phyloP scores from a whole-genome alignment of 257 asterid genomes.

The Cinchona pubescens region DNA sequence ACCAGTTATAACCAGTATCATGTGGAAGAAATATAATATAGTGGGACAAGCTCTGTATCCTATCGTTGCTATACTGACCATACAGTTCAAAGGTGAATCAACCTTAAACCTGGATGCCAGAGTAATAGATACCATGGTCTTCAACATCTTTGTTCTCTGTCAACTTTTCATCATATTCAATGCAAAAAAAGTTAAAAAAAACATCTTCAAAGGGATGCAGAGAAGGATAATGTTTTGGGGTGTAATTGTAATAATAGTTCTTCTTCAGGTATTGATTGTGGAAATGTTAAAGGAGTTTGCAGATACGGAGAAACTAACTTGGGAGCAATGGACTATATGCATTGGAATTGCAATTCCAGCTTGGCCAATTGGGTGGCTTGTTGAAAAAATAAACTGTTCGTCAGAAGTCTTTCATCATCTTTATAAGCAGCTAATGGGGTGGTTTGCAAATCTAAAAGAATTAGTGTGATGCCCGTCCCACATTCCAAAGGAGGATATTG shows the following conservation, averaged over 20 bases:
- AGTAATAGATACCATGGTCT: constrained; percentile 51
- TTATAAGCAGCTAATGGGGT: not conserved
- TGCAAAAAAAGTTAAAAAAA: constrained; percentile 45
- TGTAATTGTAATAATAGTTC: constrained; percentile 9
- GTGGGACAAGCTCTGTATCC: constrained; percentile 59
- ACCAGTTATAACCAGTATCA: constrained; percentile 53
- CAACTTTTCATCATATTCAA: constrained; percentile 57
- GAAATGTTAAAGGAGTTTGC: constrained; percentile 25
- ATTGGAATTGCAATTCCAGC: constrained; percentile 19
- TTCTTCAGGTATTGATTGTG: constrained; percentile 27
- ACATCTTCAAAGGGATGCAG: constrained; percentile 44
- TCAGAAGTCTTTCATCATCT: constrained; percentile 8
- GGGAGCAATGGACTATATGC: constrained; percentile 32
- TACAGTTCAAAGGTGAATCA: constrained; percentile 53
- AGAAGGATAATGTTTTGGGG: constrained; percentile 22
- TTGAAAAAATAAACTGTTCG: constrained; percentile 11
- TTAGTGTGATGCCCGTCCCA: too few species aligned
- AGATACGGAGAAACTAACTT: constrained; percentile 24
- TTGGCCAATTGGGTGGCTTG: constrained; percentile 29
- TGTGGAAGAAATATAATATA: constrained; percentile 75
- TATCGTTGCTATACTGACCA: constrained; percentile 38
- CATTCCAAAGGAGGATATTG: too few species aligned
- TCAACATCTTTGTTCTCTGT: constrained; percentile 65
- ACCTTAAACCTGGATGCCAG: constrained; percentile 28
- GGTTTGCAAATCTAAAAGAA: too few species aligned